These are phyloP conservation scores for Coffea eugenioides DNA, from an alignment of 257 asterid species.

Conservation along the genomic window DNA sequence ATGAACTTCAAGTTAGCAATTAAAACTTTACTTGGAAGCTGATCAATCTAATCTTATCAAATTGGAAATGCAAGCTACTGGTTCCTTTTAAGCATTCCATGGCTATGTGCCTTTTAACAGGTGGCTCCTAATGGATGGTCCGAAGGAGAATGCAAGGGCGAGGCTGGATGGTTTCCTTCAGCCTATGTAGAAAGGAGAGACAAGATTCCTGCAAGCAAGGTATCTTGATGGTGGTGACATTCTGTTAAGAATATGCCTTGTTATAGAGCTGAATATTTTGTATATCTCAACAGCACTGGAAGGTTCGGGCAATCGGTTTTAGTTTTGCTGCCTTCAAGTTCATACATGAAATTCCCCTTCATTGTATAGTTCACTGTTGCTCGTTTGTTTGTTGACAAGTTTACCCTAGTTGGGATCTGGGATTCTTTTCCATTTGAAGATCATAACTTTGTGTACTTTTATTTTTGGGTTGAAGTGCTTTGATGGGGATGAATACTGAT, in stretches of 20 bases:
- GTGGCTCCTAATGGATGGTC: conserved; percentile 88
- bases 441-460: too few relatives aligned
- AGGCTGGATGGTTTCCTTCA: conserved; percentile 96
- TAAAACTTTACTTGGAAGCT: neutral
- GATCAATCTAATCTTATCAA: neutral
- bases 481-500: too few relatives aligned
- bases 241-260: conserved; percentile 7
- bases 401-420: neutral
- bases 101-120: conserved; percentile 26
- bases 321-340: neutral
- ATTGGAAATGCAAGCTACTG: conserved; percentile 2
- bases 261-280: neutral
- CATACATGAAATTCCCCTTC: neutral
- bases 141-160: conserved; percentile 90
- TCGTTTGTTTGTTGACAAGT: neutral
- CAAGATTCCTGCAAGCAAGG: conserved; percentile 35
- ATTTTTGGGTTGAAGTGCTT: neutral
- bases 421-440: neutral
- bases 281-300: conserved; percentile 3
- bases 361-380: neutral
- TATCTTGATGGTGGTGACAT: conserved; percentile 26
- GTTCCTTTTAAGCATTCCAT: neutral
- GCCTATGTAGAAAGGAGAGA: conserved; percentile 64
- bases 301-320: conserved; percentile 1
- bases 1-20: neutral